phyloP scores from a whole-genome alignment of 108 stramenopile species.

The Cyclotella baltica region DNA sequence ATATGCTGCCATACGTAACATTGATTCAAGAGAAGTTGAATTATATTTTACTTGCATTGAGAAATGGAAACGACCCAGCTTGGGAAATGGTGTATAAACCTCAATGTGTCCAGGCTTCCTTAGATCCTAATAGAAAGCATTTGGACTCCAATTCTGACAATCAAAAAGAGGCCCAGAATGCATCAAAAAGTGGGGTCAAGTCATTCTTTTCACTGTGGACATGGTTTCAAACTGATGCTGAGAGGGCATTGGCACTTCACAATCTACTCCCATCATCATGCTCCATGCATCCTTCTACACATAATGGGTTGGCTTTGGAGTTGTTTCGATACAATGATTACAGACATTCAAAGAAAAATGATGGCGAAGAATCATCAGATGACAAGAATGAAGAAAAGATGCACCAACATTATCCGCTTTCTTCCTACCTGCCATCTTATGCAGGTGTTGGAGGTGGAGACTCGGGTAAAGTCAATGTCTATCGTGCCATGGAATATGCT shows the following conservation, averaged over 20 bases:
- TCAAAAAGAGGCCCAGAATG: neutral
- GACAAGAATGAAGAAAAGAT: neutral
- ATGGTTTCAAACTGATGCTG: conserved; percentile 65
- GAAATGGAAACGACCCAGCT: conserved; percentile 70
- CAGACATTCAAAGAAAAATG: neutral
- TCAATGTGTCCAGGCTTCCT: conserved; percentile 59
- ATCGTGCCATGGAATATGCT: conserved; percentile 58
- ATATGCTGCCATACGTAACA: conserved; percentile 14
- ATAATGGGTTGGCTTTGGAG: conserved; percentile 27
- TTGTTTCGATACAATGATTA: conserved; percentile 41
- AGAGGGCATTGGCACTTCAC: conserved; percentile 52
- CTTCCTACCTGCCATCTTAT: conserved; percentile 20
- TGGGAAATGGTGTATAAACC: conserved; percentile 72
- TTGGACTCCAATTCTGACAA: neutral
- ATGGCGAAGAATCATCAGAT: neutral
- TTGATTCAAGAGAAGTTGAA: conserved; percentile 61
- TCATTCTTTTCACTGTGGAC: conserved; percentile 46
- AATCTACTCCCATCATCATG: conserved; percentile 26
- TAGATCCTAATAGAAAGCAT: conserved; percentile 25
- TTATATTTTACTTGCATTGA: conserved; percentile 55
- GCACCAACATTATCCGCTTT: conserved; percentile 37
- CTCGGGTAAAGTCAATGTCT: conserved; percentile 46
- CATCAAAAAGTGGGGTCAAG: neutral
- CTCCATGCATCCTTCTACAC: neutral
- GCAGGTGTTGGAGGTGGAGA: conserved; percentile 38